Evolutionary conservation across 176 grass and related monocot species (phyloP).

Genomic region (Eragrostis curvula): DNA sequence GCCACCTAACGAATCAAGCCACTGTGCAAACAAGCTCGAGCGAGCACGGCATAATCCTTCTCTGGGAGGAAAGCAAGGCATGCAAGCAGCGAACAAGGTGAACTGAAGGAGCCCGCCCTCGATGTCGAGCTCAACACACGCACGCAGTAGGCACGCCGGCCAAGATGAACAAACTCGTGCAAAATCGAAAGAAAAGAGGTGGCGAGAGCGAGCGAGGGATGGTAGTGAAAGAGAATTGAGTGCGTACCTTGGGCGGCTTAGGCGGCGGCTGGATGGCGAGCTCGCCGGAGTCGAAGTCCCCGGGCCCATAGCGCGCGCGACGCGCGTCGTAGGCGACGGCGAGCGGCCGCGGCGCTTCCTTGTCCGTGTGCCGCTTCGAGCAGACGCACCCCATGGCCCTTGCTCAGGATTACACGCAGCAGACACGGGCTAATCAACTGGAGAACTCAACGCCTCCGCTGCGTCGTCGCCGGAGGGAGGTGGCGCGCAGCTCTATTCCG

Average conservation of each 20-base stretch:
- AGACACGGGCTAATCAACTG: too few relatives aligned
- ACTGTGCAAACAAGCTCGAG: not conserved
- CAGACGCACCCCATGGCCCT: constrained; percentile 73
- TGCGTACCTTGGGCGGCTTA: constrained; percentile 61
- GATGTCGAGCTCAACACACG: not conserved
- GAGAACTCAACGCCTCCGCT: not conserved
- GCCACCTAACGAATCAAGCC: not conserved
- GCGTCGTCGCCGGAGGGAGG: not conserved
- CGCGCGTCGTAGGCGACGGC: constrained; percentile 43
- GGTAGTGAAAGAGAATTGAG: not conserved
- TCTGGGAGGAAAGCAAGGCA: not conserved
- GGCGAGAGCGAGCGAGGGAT: not conserved
- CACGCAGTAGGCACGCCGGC: not conserved
- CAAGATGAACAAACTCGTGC: not conserved
- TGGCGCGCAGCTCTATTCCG: too few relatives aligned
- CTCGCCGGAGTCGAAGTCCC: constrained; percentile 67
- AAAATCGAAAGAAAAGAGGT: not conserved
- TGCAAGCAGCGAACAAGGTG: not conserved
- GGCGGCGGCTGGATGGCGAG: constrained; percentile 62
- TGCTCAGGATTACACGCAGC: too few relatives aligned
- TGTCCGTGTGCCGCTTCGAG: constrained; percentile 25
- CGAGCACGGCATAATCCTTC: not conserved
- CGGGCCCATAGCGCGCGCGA: constrained; percentile 30
- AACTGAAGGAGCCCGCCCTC: not conserved
- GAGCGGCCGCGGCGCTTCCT: constrained; percentile 11